A percentile compares a stretch with the other conserved stretches of the same genome.
Conservation (phyloP, 768 basidiomycete genomes). For the Suillus tomentosus region DNA sequence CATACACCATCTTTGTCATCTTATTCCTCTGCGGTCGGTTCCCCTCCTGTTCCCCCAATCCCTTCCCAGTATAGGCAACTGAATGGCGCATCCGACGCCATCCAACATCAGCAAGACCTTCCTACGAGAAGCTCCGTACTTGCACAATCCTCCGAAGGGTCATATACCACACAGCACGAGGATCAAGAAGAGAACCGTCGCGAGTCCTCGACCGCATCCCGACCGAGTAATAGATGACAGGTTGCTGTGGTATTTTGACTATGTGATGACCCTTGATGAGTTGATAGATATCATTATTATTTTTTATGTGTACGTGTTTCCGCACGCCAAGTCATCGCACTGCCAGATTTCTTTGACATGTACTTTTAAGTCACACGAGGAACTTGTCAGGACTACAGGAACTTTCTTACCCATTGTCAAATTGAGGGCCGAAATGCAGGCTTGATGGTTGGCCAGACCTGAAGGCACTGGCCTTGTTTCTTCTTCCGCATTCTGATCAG, state of each 20-base stretch:
- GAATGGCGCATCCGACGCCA: background rate
- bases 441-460: background rate
- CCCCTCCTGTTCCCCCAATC: conserved; percentile 28
- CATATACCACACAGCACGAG: background rate
- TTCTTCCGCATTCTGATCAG: background rate
- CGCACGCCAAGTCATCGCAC: background rate
- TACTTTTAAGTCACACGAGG: background rate
- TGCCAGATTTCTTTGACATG: background rate
- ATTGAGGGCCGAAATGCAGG: background rate
- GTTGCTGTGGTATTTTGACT: background rate
- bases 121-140: background rate
- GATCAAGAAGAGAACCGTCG: background rate
- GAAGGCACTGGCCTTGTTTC: background rate
- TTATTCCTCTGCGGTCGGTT: conserved; percentile 1
- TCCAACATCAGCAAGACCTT: conserved; percentile 9
- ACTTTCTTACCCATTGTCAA: background rate
- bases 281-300: background rate
- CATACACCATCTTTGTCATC: background rate
- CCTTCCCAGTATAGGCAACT: conserved; percentile 16
- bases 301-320: background rate
- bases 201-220: background rate
- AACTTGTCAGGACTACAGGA: background rate
- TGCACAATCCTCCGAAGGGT: too few species aligned
- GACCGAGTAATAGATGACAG: background rate
- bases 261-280: background rate